These are phyloP conservation scores for Cenchrus fungigraminus DNA, from an alignment of 176 grass and related monocot species.

Conservation along the genomic window DNA sequence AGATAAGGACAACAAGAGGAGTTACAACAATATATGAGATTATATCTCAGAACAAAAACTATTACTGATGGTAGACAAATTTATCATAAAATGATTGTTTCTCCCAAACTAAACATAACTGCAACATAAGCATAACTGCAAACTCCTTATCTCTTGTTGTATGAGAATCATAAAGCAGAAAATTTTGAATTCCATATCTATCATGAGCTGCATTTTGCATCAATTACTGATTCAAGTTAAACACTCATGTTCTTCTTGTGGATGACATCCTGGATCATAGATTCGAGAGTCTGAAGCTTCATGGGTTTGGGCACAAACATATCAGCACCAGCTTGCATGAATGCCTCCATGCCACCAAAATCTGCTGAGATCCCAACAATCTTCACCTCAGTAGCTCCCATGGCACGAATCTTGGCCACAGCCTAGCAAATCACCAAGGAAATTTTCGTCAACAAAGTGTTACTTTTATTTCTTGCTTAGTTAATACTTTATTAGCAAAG, in stretches of 20 bases:
- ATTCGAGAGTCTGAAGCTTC: not conserved
- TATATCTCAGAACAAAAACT: too few species aligned
- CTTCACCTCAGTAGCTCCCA: constrained; percentile 31
- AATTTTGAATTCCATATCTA: too few species aligned
- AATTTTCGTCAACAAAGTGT: not conserved
- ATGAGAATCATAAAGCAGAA: not conserved
- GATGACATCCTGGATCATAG: constrained; percentile 24
- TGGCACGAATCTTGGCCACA: constrained; percentile 39
- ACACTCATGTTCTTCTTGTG: constrained; percentile 28
- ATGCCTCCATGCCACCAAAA: not conserved
- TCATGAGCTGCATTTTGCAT: not conserved
- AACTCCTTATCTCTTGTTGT: not conserved
- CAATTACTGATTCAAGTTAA: not conserved
- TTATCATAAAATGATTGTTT: too few species aligned
- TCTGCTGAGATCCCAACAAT: constrained; percentile 43
- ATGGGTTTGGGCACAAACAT: constrained; percentile 18
- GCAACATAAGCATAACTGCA: not conserved
- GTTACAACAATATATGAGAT: too few species aligned
- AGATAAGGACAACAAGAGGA: too few species aligned
- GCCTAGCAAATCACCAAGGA: not conserved
- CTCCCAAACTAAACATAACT: not conserved
- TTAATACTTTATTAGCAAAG: not conserved
- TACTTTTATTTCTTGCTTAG: not conserved
- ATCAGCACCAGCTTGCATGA: constrained; percentile 34
- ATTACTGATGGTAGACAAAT: too few species aligned